Conservation (phyloP, 805 yeast species). For the Hanseniaspora pseudoguilliermondii region DNA sequence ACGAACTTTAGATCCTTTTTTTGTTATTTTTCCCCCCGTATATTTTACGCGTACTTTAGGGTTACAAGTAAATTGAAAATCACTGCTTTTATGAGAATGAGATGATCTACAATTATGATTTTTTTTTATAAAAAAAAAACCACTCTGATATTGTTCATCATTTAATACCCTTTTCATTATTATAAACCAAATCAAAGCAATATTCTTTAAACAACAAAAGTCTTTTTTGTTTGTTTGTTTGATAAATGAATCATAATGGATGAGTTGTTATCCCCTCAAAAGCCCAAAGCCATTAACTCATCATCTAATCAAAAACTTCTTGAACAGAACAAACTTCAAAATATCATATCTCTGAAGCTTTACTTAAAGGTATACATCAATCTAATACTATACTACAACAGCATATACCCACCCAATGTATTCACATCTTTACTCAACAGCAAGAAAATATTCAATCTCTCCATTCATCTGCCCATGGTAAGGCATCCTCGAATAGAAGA, state of each 20-base stretch:
- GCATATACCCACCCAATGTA: constrained; percentile 28
- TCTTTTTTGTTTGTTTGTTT: too few species aligned
- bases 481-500: constrained; percentile 36
- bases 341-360: constrained; percentile 19
- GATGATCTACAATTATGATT: too few species aligned
- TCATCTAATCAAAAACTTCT: neutral
- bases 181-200: too few species aligned
- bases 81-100: too few species aligned
- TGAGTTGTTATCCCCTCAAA: neutral
- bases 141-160: too few species aligned
- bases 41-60: too few species aligned
- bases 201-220: too few species aligned
- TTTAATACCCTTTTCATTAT: too few species aligned
- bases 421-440: constrained; percentile 26
- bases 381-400: constrained; percentile 27
- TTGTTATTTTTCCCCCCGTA: too few species aligned
- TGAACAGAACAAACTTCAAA: constrained; percentile 1
- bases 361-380: constrained; percentile 30
- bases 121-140: too few species aligned
- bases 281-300: neutral
- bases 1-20: neutral
- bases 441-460: constrained; percentile 32
- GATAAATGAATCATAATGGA: too few species aligned
- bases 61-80: too few species aligned
- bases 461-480: constrained; percentile 30